Evolutionary conservation across 306 rosid genomes (phyloP).

Genomic region (Lablab purpureus): DNA sequence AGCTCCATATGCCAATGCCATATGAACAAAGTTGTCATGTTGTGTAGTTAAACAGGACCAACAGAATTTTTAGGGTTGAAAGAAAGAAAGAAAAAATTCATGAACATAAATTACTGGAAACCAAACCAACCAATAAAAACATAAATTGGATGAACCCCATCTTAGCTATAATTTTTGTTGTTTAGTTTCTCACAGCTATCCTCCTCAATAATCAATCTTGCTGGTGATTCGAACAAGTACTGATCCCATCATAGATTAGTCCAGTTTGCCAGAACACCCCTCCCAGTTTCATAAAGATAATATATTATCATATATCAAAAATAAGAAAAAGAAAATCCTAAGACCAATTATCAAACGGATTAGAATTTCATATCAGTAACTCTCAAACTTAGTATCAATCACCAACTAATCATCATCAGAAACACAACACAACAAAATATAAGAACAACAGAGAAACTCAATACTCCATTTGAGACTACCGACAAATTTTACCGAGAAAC

Average conservation of each 20-base stretch:
- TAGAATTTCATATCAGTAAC: neutral
- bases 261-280: neutral
- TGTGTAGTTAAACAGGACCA: neutral
- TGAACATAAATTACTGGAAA: neutral
- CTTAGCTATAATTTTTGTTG: neutral
- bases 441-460: neutral
- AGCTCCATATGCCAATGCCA: neutral
- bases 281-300: neutral
- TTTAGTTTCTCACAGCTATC: neutral
- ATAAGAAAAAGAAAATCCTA: slow-evolving; percentile 12
- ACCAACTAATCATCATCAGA: neutral
- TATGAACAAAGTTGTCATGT: neutral
- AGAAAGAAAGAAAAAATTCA: neutral
- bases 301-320: slow-evolving; percentile 10
- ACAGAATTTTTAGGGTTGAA: neutral
- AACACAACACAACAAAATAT: neutral
- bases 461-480: neutral
- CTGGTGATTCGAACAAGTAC: neutral
- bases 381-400: slow-evolving; percentile 2
- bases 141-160: slow-evolving; percentile 8
- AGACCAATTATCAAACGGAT: neutral
- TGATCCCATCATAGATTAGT: neutral
- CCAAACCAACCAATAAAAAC: slow-evolving; percentile 32
- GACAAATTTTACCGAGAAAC: neutral
- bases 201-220: neutral